Base-by-base conservation (phyloP, 2,329 filamentous ascomycete genomes). In the Epichloe coenophiala region DNA sequence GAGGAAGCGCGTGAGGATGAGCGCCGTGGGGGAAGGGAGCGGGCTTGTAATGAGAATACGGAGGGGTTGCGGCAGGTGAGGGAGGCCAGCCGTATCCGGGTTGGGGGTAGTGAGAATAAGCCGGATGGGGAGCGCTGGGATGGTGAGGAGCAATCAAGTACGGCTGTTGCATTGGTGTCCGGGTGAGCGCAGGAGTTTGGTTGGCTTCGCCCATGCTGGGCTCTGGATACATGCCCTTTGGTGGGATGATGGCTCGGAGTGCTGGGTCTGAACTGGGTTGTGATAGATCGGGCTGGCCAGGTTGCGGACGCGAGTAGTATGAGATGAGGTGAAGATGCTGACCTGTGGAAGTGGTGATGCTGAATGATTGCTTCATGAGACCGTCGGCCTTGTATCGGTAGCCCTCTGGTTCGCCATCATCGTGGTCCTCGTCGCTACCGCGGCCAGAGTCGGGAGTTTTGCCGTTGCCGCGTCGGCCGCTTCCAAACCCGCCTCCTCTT, bases 341-440 rank as follows among this genome's bases (percentile, higher is more conserved):
- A 57, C 88, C 61, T 38, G 77, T 83, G 1, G 86, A 88, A 1
- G 93, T 97, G 21, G 90, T 96, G 70, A 98, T 97, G 71, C 91
- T 97, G 75, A 97, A 98, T 0, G 93, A 97, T 69, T 98, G 93
- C 77, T 98, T 98, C 89, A 97, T 96, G 4, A 98, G 77, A 1
- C 93, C 93, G 61, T 98, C 93, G 9, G 85, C 87, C 74, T 96
- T 98, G 71, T 95, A 95, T 56, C 88, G 77, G 66, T 95, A 95
- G 41, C 89, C 89, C 65, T 95, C 89, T 0, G 87, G 88, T 61
- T 94, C 88, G 58, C 81, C 85, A 49, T 87, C 84, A 56, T 89
- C 85, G 46, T 86, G 87, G 59, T 94, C 86, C 46, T 93, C 90
- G 61, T 95, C 88, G 63, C 86, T 91, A 31, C 80, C 81, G 56